Base-by-base conservation (phyloP, 495 filamentous ascomycete species). In the Glutinoglossum americanum region DNA sequence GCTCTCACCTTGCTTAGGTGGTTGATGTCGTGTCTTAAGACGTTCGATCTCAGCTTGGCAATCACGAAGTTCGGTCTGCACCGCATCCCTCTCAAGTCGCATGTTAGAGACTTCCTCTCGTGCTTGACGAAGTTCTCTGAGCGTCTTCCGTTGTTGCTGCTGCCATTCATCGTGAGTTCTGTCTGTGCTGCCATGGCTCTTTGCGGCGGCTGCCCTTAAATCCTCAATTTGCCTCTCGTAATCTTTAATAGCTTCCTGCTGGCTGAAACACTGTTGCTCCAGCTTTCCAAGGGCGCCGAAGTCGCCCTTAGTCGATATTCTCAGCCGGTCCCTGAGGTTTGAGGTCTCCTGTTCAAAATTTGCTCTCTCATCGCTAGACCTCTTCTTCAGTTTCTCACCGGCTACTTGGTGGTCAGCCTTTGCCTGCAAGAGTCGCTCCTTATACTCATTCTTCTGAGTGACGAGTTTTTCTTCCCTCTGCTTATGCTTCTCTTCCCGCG, bases 371-470 rank as follows among this genome's bases (percentile, higher is more conserved):
- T 39, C 54, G 13, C n/a, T 27, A 26, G 23, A 41, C 54, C 32
- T 56, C 13, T 27, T 35, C 28, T 56, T 45, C 32, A 56, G 54
- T 27, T 39, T 56, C 39, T 28, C 44, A 8, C 33, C 28, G 9
- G n/a, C 44, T 30, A 2, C 17, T 23, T 58, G 6, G 26, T 49
- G 44, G 11, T 45, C 56, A 13, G 19, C 17, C 30, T 28, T 45
- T 13, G 56, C 56, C 19, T 51, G 37, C 10, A 32, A 11, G 7
- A 58, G 27, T 33, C 28, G 39, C 25, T 58, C 37, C 44, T 33
- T 58, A 49, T 58, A 58, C 44, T 58, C 56, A 26, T 58, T 33
- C n/a, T 25, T 51, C 26, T 51, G 56, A 33, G 45, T 27, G 25
- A 49, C 7, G 10, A 58, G 56, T 13, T 51, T 37, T 49, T 58